phyloP scores from a whole-genome alignment of 768 basidiomycete species.

The Lactifluus hygrophoroides region DNA sequence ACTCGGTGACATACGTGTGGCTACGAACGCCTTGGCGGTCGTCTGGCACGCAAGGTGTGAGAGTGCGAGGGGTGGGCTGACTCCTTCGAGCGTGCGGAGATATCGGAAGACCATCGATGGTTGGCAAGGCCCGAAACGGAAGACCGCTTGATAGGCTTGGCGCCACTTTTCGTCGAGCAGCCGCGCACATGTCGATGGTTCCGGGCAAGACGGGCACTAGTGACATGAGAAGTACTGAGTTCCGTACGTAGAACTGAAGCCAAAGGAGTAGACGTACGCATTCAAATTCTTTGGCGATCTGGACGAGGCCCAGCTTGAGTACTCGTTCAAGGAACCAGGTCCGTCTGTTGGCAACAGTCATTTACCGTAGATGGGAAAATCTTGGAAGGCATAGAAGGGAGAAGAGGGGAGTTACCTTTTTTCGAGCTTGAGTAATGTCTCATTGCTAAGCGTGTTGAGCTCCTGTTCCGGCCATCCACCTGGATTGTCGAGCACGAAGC shows the following conservation, averaged over 20 bases:
- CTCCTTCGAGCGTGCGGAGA: conserved; percentile 81
- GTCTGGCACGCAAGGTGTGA: conserved; percentile 85
- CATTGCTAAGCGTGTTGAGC: conserved; percentile 68
- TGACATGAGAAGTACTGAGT: not conserved
- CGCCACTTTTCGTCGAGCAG: conserved; percentile 90
- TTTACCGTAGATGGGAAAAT: not conserved
- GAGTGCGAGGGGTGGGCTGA: conserved; percentile 80
- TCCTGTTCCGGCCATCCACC: conserved; percentile 79
- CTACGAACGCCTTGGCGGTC: conserved; percentile 82
- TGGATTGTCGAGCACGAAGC: conserved; percentile 89
- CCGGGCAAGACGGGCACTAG: conserved; percentile 80
- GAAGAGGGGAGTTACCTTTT: conserved; percentile 43
- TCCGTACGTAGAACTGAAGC: not conserved
- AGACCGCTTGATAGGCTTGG: conserved; percentile 78
- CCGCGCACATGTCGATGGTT: conserved; percentile 67
- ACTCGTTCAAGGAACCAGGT: conserved; percentile 96
- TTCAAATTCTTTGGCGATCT: conserved; percentile 90
- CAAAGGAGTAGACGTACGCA: conserved; percentile 48
- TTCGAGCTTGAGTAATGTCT: conserved; percentile 83
- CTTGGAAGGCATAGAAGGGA: conserved; percentile 14
- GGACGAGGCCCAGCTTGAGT: conserved; percentile 79
- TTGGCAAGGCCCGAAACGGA: conserved; percentile 83
- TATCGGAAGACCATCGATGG: conserved; percentile 92
- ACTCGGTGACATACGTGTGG: conserved; percentile 50
- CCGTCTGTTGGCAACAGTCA: conserved; percentile 38